Conservation (phyloP, 208 protist species). For the Jaenimonas drosophilae region DNA sequence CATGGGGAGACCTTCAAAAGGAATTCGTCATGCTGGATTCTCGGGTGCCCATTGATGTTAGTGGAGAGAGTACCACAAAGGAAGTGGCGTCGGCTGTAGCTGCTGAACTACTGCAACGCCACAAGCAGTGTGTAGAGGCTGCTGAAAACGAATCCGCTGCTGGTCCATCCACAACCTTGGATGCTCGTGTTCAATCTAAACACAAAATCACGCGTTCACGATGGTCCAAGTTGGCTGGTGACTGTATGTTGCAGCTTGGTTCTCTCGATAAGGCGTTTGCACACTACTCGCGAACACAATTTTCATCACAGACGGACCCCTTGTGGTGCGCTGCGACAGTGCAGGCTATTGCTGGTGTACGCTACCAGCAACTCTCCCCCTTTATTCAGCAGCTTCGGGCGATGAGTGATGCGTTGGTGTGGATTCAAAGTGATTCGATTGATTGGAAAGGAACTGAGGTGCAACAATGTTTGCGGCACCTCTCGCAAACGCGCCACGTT, state of each 20-base stretch:
- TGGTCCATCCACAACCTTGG: not conserved
- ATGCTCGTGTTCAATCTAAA: no score
- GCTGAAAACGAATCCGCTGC: not conserved
- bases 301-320: constrained; percentile 32
- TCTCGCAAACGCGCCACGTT: not conserved
- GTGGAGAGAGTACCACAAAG: not conserved
- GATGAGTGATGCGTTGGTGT: constrained; percentile 25
- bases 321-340: constrained; percentile 72
- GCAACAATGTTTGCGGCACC: not conserved
- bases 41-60: not conserved
- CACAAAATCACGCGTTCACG: no score
- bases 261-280: constrained; percentile 36
- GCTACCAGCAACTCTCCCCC: constrained; percentile 40
- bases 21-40: not conserved
- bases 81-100: not conserved
- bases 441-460: constrained; percentile 10
- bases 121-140: not conserved
- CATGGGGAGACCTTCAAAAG: no score
- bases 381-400: constrained; percentile 14
- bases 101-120: no score
- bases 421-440: constrained; percentile 47
- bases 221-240: constrained; percentile 49
- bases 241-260: constrained; percentile 60
- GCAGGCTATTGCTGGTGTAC: constrained; percentile 69
- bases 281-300: constrained; percentile 52